These are phyloP conservation scores for Lachnellula willkommii DNA, from an alignment of 2,329 filamentous ascomycete genomes.

Conservation along the genomic window DNA sequence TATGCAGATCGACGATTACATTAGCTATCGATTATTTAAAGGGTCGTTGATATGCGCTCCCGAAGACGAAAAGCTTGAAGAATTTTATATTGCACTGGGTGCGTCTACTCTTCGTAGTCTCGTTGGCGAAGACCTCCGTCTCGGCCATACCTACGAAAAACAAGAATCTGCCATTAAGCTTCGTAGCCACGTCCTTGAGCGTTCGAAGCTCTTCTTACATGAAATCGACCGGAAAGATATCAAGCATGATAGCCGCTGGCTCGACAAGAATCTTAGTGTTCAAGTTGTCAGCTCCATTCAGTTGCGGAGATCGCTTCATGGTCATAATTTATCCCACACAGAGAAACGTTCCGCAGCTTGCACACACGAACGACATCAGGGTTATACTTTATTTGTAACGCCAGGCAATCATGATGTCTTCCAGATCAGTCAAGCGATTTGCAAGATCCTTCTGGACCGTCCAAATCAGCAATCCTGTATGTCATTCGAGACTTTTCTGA, in stretches of 20 bases:
- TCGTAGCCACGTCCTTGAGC: conserved; percentile 77
- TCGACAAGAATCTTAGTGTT: conserved; percentile 78
- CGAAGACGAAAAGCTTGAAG: conserved; percentile 80
- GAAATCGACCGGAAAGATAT: conserved; percentile 67
- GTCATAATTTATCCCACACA: conserved; percentile 61
- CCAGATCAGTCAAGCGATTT: conserved; percentile 84
- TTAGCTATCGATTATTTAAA: conserved; percentile 84
- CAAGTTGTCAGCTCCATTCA: conserved; percentile 73
- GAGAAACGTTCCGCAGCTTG: conserved; percentile 73
- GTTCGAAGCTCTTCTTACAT: conserved; percentile 84
- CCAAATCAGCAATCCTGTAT: conserved; percentile 86
- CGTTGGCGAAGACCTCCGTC: conserved; percentile 70
- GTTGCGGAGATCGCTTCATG: conserved; percentile 69
- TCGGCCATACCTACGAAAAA: conserved; percentile 55
- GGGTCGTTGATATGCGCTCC: conserved; percentile 78
- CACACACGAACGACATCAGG: conserved; percentile 47
- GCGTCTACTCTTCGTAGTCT: conserved; percentile 69
- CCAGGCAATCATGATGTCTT: conserved; percentile 71
- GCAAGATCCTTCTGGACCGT: conserved; percentile 70
- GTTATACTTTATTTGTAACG: conserved; percentile 68
- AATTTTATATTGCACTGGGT: conserved; percentile 78
- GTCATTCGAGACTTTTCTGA: conserved; percentile 86
- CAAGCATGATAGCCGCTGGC: conserved; percentile 82
- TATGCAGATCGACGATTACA: conserved; percentile 68
- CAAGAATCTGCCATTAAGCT: conserved; percentile 65